phyloP scores from a whole-genome alignment of 2,329 filamentous ascomycete genomes.

The Penicillium sp. region DNA sequence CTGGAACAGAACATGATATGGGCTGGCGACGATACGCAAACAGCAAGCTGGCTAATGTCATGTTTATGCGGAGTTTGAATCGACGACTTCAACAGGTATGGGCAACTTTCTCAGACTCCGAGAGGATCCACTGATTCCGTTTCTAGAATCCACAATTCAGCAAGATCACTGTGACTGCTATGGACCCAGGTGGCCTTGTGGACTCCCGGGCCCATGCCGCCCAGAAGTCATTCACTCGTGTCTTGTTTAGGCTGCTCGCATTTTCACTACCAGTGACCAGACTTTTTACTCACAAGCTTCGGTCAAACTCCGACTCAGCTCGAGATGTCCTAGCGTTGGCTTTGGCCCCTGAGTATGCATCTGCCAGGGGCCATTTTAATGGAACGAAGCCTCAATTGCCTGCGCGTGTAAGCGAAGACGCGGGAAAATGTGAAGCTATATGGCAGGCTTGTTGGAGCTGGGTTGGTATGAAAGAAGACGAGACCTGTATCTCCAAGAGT shows the following conservation, averaged over 20 bases:
- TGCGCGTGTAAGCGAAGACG: background rate
- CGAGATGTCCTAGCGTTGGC: background rate
- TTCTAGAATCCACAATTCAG: background rate
- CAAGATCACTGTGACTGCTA: constrained; percentile 8
- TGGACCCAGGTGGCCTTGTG: constrained; percentile 9
- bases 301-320: constrained; percentile 1
- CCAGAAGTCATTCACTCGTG: background rate
- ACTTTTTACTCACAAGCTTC: constrained; percentile 1
- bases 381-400: background rate
- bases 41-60: constrained; percentile 12
- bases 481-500: background rate
- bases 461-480: background rate
- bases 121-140: background rate
- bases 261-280: background rate
- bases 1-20: constrained; percentile 10
- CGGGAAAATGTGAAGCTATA: background rate
- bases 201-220: constrained; percentile 7
- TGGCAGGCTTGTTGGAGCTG: constrained; percentile 6
- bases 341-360: background rate
- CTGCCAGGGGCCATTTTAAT: background rate
- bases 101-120: background rate
- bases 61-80: constrained; percentile 12
- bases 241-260: background rate
- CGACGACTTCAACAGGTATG: constrained; percentile 4
- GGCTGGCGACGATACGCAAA: constrained; percentile 11